Base-by-base conservation (phyloP, 2,329 filamentous ascomycete genomes). In the Alternaria panax region DNA sequence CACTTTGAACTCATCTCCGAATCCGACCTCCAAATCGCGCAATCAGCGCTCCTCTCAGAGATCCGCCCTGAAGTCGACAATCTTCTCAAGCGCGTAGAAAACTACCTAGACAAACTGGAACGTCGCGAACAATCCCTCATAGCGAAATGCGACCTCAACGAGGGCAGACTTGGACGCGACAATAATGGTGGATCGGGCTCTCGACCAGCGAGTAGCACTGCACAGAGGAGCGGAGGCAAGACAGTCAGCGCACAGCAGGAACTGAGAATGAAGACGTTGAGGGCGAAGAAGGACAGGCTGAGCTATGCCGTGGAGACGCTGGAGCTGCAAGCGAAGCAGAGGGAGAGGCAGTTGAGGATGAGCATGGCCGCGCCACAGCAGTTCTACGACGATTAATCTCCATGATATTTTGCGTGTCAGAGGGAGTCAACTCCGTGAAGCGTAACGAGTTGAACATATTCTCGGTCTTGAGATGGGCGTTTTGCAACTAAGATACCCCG, bases 1-100 rank as follows among this genome's bases (percentile, higher is more conserved):
- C 93, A 97, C 81, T 97, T 96, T 80, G 93, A 97, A 78, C 88
- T 97, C 41, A 91, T 97, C 68, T 92, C 93, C 16, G 92, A 96
- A 75, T 87, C 90, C 12, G 91, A 91, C 51, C 87, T 97, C 43
- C 88, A 89, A 62, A 86, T 90, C 63, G 93, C 93, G 30, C 93
- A 97, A 79, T 85, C 91, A 66, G 89, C 92, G 5, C 87, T 97
- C 18, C 90, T 93, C 69, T 91, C 92, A 71, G 93, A 96, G 75
- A 95, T 97, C 68, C 89, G 90, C n/a, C 93, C 93, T 8, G 93
- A 92, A 77, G 91, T 96, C 64, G 83, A 89, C 28, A 86, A 88
- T 58, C 87, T 97, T 2, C 88, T 97, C 51, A 86, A 88, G 63
- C 89, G 93, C 66, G 92, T 93, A n/a, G 89, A 92, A 66, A 88